Conservation (phyloP, 352 stramenopile genomes). For the Phytopythium litorale region DNA sequence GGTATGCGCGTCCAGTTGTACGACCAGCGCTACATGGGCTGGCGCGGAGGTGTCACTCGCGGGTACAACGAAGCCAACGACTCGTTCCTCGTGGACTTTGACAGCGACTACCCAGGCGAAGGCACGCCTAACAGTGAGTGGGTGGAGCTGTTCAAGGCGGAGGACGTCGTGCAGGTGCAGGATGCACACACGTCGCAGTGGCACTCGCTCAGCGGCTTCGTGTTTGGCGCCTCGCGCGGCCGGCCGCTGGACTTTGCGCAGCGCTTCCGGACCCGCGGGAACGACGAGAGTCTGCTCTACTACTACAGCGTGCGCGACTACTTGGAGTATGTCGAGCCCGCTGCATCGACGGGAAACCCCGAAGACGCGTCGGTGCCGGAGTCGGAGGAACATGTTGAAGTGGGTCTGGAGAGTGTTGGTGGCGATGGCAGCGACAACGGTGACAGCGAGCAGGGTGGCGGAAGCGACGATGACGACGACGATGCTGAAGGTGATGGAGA, state of each 20-base stretch:
- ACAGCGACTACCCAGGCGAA: constrained; percentile 17
- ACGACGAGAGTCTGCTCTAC: constrained; percentile 19
- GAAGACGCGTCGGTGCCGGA: constrained; percentile 9
- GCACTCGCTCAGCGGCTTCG: constrained; percentile 65
- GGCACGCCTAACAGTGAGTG: constrained; percentile 22
- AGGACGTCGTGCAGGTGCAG: constrained; percentile 67
- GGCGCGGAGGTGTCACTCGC: constrained; percentile 41
- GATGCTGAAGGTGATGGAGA: neutral
- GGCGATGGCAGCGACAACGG: constrained; percentile 10
- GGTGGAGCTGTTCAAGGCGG: constrained; percentile 50
- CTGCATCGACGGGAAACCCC: neutral
- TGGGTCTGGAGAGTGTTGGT: constrained; percentile 7
- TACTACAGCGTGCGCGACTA: constrained; percentile 69
- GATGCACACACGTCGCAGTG: constrained; percentile 49
- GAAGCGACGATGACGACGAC: constrained; percentile 20
- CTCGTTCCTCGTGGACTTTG: constrained; percentile 51
- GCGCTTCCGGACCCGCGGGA: constrained; percentile 5
- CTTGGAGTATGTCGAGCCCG: constrained; percentile 40
- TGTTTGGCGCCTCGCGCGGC: constrained; percentile 51
- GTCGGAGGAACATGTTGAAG: constrained; percentile 14
- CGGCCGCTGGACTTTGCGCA: constrained; percentile 30
- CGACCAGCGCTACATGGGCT: constrained; percentile 40
- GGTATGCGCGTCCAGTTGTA: constrained; percentile 47
- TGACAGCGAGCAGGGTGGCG: constrained; percentile 22
- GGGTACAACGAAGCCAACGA: constrained; percentile 53